A percentile compares a stretch with the other conserved stretches of the same genome.
Conservation (phyloP, 495 filamentous ascomycete species). For the Xylaria palmicola region DNA sequence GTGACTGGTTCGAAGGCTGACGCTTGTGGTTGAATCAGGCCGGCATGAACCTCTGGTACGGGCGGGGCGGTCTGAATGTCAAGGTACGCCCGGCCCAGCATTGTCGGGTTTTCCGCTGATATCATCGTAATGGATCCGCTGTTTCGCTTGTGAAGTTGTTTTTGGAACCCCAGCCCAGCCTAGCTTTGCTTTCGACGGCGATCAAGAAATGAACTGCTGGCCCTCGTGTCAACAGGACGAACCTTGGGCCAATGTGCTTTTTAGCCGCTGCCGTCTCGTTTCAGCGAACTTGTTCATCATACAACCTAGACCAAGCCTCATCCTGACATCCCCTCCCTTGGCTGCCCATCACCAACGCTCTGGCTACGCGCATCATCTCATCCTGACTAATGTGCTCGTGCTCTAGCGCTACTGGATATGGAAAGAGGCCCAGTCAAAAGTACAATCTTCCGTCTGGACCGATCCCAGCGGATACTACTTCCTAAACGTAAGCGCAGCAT, state of each 20-base stretch:
- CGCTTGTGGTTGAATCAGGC: conserved; percentile 59
- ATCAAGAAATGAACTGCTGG: neutral
- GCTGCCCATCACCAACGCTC: neutral
- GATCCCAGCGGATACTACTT: conserved; percentile 66
- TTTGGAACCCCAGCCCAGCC: neutral
- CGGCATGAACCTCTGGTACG: conserved; percentile 60
- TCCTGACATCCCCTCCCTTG: neutral
- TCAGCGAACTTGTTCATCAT: neutral
- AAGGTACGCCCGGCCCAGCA: conserved; percentile 31
- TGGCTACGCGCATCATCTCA: neutral
- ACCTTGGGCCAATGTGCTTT: neutral
- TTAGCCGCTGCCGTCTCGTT: neutral
- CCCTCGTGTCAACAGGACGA: neutral
- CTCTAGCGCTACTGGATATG: conserved; percentile 61
- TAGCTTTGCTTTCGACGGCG: neutral
- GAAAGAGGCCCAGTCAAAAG: conserved; percentile 58
- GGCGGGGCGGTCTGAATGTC: conserved; percentile 62
- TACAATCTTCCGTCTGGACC: conserved; percentile 57
- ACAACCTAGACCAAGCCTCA: neutral
- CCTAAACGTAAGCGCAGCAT: conserved; percentile 39
- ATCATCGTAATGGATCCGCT: conserved; percentile 8
- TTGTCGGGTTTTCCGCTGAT: conserved; percentile 13
- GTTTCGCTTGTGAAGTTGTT: neutral
- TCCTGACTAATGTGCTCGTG: conserved; percentile 4
- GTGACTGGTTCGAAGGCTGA: conserved; percentile 57